Percentiles rank a stretch among this genome's conserved stretches.
Conservation (phyloP, 345 rosid species). For the Gossypioides kirkii region DNA sequence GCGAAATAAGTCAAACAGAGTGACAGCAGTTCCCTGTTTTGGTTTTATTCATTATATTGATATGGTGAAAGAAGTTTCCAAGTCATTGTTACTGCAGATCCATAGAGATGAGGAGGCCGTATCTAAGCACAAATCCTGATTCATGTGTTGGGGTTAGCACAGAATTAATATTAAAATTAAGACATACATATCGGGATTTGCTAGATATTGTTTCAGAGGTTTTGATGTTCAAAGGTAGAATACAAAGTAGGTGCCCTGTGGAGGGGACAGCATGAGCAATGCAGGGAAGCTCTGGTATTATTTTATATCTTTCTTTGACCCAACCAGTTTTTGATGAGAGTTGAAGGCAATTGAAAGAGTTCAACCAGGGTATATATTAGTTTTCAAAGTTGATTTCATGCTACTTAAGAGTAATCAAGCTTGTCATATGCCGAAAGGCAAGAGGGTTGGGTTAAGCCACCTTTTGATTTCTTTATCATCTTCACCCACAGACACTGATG, state of each 20-base stretch:
- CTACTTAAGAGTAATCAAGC: background rate
- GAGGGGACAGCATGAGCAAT: conserved; percentile 24
- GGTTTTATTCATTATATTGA: no score
- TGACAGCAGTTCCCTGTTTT: no score
- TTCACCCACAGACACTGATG: background rate
- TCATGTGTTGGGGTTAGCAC: background rate
- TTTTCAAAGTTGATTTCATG: background rate
- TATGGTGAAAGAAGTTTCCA: no score
- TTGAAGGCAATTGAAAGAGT: conserved; percentile 4
- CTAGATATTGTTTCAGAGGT: conserved; percentile 48
- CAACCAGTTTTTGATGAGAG: background rate
- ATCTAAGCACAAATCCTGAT: background rate
- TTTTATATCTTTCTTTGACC: conserved; percentile 5
- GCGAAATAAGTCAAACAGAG: no score
- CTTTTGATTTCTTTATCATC: background rate
- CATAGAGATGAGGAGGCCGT: background rate
- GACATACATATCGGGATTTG: conserved; percentile 59
- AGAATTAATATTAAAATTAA: background rate
- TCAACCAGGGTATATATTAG: background rate
- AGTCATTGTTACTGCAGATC: background rate
- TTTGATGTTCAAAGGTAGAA: conserved; percentile 20
- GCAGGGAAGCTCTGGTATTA: conserved; percentile 12
- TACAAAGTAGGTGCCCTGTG: conserved; percentile 7
- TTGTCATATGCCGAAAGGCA: background rate
- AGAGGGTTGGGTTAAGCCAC: background rate